Base-by-base conservation (phyloP, 495 filamentous ascomycete genomes). In the Aspergillus bertholletiae region DNA sequence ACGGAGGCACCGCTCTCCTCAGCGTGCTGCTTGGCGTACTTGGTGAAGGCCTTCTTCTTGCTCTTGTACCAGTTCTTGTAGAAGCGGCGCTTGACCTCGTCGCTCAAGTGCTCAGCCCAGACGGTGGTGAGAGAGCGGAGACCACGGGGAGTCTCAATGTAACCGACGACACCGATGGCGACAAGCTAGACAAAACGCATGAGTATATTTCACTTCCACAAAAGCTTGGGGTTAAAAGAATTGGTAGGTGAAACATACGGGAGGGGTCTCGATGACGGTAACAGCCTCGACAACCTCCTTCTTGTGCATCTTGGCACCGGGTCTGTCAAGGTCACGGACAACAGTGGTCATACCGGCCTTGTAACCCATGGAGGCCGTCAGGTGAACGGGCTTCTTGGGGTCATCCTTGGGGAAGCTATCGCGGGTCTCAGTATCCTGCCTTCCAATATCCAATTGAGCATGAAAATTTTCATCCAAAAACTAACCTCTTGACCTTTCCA, bases 1-100 rank as follows among this genome's bases (percentile, higher is more conserved):
- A 98, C 87, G 62, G 90, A 88, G 65, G 89, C 80, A 66, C 89
- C 93, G 77, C 70, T 85, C 80, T 78, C 87, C 76, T 96, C 92
- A 63, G 95, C 88, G 87, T 97, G 90, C 85, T 96, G 93, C 90
- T 97, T 97, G 84, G 95, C 89, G 80, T 99, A 99, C 84, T 95
- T 96, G 82, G 95, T 99, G 84, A 97, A 99, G 54, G 95, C 95
- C 92, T 99, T 99, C 90, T 96, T 97, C 92, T 99, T 99, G 84
- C 84, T 88, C 84, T 95, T 96, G 89, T 99, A 99, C 95, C 95
- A 99, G 85, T 99, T 99, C 91, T 99, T 99, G 88, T 99, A 99
- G 90, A 99, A 99, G 73, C 95, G 92, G 62, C 95, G 88, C 84
- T 95, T 96, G 77, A 99, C 75, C 82, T 97, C 95, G 76, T 99